Evolutionary conservation across 2,329 filamentous ascomycete genomes (phyloP), one percentile per base, ranked within the genome.

Genomic region (Delphinella strobiligena): DNA sequence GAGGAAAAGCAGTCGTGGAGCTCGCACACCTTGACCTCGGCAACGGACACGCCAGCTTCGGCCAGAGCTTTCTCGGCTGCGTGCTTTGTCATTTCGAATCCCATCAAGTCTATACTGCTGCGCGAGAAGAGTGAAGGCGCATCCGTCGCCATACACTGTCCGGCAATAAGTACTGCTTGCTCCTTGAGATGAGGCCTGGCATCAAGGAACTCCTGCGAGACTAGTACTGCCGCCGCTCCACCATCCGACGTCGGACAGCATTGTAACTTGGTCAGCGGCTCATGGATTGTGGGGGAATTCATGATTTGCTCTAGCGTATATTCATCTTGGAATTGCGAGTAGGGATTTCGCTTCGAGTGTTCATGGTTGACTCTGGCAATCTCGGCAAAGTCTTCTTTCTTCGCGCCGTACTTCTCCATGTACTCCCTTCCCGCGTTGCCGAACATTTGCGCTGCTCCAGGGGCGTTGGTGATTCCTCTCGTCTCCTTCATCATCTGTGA

Each of bases 161-260:
- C 89, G 1, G 89, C 89, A 47, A 96, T 85, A 41, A 86, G 70
- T 46, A 96, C 67, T n/a, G 91, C 89, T 53, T 88, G 83, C 41
- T 74, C 69, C 55, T 78, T 80, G 43, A 95, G 75, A 52, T 93
- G 78, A 1, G 88, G 88, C 16, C 85, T 75, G 7, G 80, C 80
- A 53, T 89, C 82, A 40, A 96, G 75, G 72, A 95, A 96, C 35
- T 72, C 74, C 62, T 94, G 80, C 0, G 86, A 93, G 40, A 94
- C 87, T 37, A 98, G 67, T 22, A 96, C 80, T 11, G 84, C 85
- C 1, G 91, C 87, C 1, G 87, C 89, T 34, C 80, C 84, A 36
- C 89, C 89, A 61, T 96, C 91, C 0, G 86, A 93, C 1, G 89
- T 96, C 1, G 91, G 89, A 64, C 89, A 95, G 73, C 89, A 96